Evolutionary conservation across 2,329 filamentous ascomycete species (phyloP), one percentile per base, ranked within the genome.

Genomic region (Colletotrichum plurivorum): DNA sequence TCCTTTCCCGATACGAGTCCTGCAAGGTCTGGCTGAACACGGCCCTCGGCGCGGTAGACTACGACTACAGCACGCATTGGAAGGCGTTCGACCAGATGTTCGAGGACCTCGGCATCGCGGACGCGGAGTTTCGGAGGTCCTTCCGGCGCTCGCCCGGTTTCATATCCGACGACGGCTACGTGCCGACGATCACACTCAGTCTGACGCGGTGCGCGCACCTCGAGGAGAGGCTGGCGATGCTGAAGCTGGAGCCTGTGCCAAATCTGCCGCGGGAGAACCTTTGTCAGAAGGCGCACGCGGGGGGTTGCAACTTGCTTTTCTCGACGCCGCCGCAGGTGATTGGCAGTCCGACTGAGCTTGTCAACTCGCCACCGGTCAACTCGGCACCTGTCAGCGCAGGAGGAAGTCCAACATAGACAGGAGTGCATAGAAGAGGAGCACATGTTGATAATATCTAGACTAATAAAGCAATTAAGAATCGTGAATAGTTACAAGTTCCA

Each of bases 11-110:
- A 10, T 52, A 49, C 36, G 52, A 51, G 12, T 56, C 43, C 8
- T 67, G 64, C 7, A 54, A 49, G 10, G 43, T 52, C 10, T 67
- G 58, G 64, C 10, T 56, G 12, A 63, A 67, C 9, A 63, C 52
- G 13, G 64, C 58, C 1, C 36, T 63, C 3, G 58, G 45, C 0
- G 7, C n/a, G 8, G 41, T 36, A 9, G 20, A 5, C 1, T 45
- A 66, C 2, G 63, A 61, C 9, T 49, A 66, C 16, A 13, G 27
- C 2, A 27, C 16, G 20, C 20, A 66, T 8, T 22, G 45, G 13
- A 27, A 39, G 3, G 43, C 39, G 4, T 62, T 54, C 2, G 15
- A 41, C 4, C 25, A 12, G 5, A 54, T 54, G 16, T 61, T 61
- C 12, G 6, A 36, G 15, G 41, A 49, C 18, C 13, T 46, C 12